Base-by-base conservation (phyloP, 345 rosid genomes). In the Citrus medica region DNA sequence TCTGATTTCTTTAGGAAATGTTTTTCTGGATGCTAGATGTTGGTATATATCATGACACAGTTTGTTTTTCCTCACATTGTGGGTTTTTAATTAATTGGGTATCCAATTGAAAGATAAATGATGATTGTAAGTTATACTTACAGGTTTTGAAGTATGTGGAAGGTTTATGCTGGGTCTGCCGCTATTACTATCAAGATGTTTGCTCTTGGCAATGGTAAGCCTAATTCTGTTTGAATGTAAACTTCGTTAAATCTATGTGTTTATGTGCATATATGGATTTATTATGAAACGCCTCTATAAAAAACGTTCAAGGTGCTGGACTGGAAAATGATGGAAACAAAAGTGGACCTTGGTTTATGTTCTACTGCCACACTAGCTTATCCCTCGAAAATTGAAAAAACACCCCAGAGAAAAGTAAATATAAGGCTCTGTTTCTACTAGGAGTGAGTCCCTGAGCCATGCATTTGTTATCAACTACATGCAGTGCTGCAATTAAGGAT, bases 141-240 rank as follows among this genome's bases (percentile, higher is more conserved):
- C 89, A 97, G 99, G 98, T 93, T 71, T 79, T 86, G 88, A 97
- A 89, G 76, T 97, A 97, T 70, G 92, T 94, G 38, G 98, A 97
- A 91, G 98, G 98, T 73, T 80, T 97, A 81, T 97, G 98, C 79
- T 94, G 99, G 99, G 97, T 97, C 33, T 94, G 98, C 83, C 97
- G 85, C 83, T 94, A 97, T 86, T 97, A 97, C 86, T 94, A 90
- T 87, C 93, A 94, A 84, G 98, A 96, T 79, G 99, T 97, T 76
- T 82, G 90, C 84, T 94, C 99, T 76, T 97, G 99, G 99, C 92
- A 82, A 87, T 97, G 99, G 98, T 97, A 65, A 90, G 98, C 88
- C 78, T 78, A 53, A 51, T 64, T 71, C 33, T n/a, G 62, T 71
- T 30, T 10, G 46, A 58, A 32, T 33, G 24, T 62, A 62, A 60